Evolutionary conservation across 371 early-diverging fungal genomes (phyloP).

Genomic region (Batrachochytrium dendrobatidis): DNA sequence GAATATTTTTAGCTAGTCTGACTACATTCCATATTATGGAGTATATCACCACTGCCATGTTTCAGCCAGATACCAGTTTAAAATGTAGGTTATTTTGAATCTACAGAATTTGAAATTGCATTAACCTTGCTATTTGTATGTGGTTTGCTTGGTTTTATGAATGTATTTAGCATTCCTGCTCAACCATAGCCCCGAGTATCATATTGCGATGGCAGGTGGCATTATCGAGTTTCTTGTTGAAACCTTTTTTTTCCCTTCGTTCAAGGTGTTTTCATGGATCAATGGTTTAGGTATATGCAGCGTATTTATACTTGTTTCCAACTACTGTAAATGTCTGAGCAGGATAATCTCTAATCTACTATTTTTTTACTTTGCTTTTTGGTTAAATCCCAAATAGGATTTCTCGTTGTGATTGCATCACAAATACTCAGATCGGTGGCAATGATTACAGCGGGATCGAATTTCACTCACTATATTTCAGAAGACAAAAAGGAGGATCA

Average conservation of each 20-base stretch:
- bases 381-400: constrained; percentile 28
- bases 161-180: constrained; percentile 58
- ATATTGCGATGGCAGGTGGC: constrained; percentile 59
- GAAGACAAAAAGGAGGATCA: constrained; percentile 58
- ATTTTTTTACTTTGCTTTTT: background rate
- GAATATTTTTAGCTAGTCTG: constrained; percentile 55
- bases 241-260: constrained; percentile 51
- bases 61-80: constrained; percentile 49
- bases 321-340: background rate
- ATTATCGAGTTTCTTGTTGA: constrained; percentile 66
- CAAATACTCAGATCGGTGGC: constrained; percentile 65
- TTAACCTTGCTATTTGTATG: background rate
- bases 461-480: constrained; percentile 72
- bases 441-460: constrained; percentile 71
- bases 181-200: constrained; percentile 67
- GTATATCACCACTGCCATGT: constrained; percentile 70
- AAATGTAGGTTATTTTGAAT: no score
- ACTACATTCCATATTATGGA: constrained; percentile 69
- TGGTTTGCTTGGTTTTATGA: background rate
- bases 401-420: constrained; percentile 50
- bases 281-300: constrained; percentile 45
- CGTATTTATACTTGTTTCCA: background rate
- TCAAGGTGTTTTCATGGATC: constrained; percentile 48
- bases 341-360: background rate
- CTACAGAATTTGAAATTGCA: background rate